Base-by-base conservation (phyloP, 2,329 filamentous ascomycete species). In the Escovopsis sp. region DNA sequence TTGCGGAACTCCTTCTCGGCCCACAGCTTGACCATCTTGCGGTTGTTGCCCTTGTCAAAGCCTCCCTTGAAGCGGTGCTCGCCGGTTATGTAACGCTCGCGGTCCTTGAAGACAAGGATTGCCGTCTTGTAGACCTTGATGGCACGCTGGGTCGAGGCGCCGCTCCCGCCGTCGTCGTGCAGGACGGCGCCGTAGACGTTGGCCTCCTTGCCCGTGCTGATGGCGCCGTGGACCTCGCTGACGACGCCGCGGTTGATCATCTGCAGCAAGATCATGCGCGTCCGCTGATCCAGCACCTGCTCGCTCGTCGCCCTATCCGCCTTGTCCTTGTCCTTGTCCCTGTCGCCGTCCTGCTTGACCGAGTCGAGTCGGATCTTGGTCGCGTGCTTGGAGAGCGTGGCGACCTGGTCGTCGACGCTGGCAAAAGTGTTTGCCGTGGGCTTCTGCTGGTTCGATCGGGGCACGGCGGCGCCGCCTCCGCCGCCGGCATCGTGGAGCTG, bases 111-210 rank as follows among this genome's bases (percentile, higher is more conserved):
- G 23, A 93, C 87, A 30, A 98, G 68, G 49, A 98, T 98, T 43
- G 85, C 84, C 7, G 91, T 98, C 73, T 98, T 98, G 76, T 98
- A 98, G 40, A 98, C 85, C 66, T 98, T 98, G 69, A 96, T 87
- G 11, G 91, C 91, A 39, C 86, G 77, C 55, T 94, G 85, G 1
- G 79, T 64, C 1, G 75, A 65, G 18, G 70, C 64, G 34, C 68
- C 68, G 7, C 72, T 60, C 8, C 11, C 11, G 19, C 59, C 63
- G 9, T 73, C 71, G 6, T 77, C 68, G 40, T 76, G 67, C 3
- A 78, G 73, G 10, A 94, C 72, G 15, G 89, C 87, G 49, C 93
- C 86, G 64, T 98, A 98, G 26, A 98, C 91, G 59, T 98, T 98
- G 46, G 91, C 91, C 63, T 98, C 91, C 61, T 98, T 98, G 43